Conservation (phyloP, 140 eudicot genomes). For the Anethum foeniculum region DNA sequence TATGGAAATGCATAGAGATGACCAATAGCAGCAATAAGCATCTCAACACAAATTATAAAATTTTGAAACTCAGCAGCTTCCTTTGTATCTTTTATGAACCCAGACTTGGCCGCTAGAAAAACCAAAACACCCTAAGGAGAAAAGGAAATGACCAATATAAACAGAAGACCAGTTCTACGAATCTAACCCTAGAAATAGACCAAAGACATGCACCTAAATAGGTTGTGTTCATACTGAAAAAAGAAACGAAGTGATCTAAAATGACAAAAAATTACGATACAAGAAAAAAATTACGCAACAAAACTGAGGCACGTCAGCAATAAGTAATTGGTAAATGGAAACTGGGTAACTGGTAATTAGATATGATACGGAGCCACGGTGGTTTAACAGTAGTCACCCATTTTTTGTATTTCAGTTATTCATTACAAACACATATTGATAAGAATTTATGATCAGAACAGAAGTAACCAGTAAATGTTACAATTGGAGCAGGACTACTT, state of each 20-base stretch:
- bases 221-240: not conserved
- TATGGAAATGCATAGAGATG: constrained; percentile 90
- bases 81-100: constrained; percentile 55
- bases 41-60: constrained; percentile 83
- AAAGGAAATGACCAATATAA: not conserved
- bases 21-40: constrained; percentile 92
- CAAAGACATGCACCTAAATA: not conserved
- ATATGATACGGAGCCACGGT: not conserved
- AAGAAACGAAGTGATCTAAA: not conserved
- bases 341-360: not conserved
- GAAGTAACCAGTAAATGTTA: not conserved
- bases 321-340: not conserved
- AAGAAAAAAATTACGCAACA: not conserved
- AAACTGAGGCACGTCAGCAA: not conserved
- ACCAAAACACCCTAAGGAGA: constrained; percentile 74
- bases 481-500: not conserved
- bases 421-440: not conserved
- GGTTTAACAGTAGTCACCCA: not conserved
- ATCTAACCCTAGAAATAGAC: not conserved
- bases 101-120: constrained; percentile 75
- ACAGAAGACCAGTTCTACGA: not conserved
- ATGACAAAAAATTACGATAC: not conserved
- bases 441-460: not conserved
- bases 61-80: constrained; percentile 86
- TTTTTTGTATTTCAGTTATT: not conserved